Base-by-base conservation (phyloP, 768 basidiomycete species). In the Tylopilus felleus region DNA sequence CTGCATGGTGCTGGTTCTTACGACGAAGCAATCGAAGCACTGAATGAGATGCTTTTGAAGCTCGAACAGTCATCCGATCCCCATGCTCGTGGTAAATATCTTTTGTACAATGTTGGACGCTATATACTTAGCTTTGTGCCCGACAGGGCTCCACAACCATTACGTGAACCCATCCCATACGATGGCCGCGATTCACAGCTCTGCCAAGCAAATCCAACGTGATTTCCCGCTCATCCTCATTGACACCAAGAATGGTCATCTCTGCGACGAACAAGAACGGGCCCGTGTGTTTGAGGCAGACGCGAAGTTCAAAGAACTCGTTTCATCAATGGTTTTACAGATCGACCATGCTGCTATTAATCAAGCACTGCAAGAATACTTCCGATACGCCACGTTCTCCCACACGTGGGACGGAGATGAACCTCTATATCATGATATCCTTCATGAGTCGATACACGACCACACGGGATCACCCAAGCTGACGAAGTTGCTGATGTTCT, bases 351-450 rank as follows among this genome's bases (percentile, higher is more conserved):
- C 23, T 5, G 16, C 28, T 19, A 54, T 61, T 35, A 17, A 41
- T 1, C 52, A 46, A 39, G 44, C 5, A 1, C 50, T 64, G 8
- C 40, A 25, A 48, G 52, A 55, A 17, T 61, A 53, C 17, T 65
- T 53, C 42, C 46, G 50, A 31, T 65, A 64, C 8, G 62, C 54
- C 2, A 66, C 63, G 31, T 53, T 65, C 14, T 65, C 64, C 10
- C 65, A 65, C 28, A 65, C 59, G 0, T 65, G 64, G 64, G 64
- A 56, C 2, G 51, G 29, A 16, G 42, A 55, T 4, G 61, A 65
- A 42, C 64, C 63, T 0, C 48, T 50, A 7, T 62, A 59, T 19
- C 55, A 63, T 22, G 46, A 50, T 19, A 16, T 66, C 12, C n/a
- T 51, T 16, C 41, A 59, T 21, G 28, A 23, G 27, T 54, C 60